Percentiles rank a stretch among this genome's conserved stretches.
These are phyloP conservation scores for Colletotrichum liriopes DNA, from an alignment of 2,329 filamentous ascomycete genomes.

Conservation along the genomic window DNA sequence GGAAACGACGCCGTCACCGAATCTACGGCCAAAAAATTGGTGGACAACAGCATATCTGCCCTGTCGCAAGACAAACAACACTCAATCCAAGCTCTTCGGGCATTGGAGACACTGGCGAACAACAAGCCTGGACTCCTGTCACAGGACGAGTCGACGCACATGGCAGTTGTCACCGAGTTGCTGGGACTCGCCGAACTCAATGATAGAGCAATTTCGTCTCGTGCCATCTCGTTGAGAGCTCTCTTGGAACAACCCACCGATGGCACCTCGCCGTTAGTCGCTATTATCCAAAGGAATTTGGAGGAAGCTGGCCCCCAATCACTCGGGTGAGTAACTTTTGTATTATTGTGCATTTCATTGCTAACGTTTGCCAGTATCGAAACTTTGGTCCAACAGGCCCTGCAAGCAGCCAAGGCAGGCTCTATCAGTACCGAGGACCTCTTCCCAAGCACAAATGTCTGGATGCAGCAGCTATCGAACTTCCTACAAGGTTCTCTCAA, in stretches of 20 bases:
- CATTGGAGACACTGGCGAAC: conserved; percentile 65
- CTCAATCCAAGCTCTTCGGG: conserved; percentile 55
- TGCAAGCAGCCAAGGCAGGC: conserved; percentile 56
- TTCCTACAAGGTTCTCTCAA: conserved; percentile 70
- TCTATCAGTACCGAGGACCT: conserved; percentile 61
- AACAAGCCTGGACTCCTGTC: conserved; percentile 62
- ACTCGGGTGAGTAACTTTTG: conserved; percentile 60
- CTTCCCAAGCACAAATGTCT: conserved; percentile 75
- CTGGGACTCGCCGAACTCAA: conserved; percentile 68
- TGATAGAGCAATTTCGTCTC: conserved; percentile 56
- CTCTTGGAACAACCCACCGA: conserved; percentile 62
- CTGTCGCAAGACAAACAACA: conserved; percentile 51
- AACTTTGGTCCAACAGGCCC: conserved; percentile 67
- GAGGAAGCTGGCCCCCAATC: conserved; percentile 65
- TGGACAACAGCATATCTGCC: conserved; percentile 53
- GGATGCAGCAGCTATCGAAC: conserved; percentile 74
- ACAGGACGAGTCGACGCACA: conserved; percentile 61
- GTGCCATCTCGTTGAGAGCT: conserved; percentile 59
- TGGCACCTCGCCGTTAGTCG: conserved; percentile 62
- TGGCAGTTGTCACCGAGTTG: conserved; percentile 67
- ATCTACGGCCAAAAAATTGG: conserved; percentile 52
- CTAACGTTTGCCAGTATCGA: conserved; percentile 58
- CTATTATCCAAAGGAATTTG: conserved; percentile 70
- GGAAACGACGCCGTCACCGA: conserved; percentile 59
- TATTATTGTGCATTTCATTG: neutral